Evolutionary conservation across 2,329 filamentous ascomycete genomes (phyloP), one percentile per base, ranked within the genome.

Genomic region (Stemphylium lycopersici): DNA sequence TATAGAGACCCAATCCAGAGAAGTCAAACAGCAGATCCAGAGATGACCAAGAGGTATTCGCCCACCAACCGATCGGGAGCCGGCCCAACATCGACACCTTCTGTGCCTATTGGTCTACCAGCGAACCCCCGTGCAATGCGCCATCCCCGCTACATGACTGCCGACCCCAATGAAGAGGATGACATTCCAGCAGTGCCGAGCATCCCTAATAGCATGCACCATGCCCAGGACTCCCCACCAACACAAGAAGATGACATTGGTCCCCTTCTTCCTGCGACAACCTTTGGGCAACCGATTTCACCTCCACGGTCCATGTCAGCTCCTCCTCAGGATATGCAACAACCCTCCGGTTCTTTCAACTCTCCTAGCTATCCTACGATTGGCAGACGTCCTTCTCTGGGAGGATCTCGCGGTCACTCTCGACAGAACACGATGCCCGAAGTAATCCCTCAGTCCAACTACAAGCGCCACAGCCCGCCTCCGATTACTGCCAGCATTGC

Each of bases 81-180:
- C 16, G 61, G 63, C 6, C 76, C 76, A 13, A 78, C 77, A 2
- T 77, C 79, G 2, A 81, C 81, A 1, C 79, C 83, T 12, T 81
- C 81, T 12, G 78, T 78, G 1, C 82, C 84, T 5, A 83, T 93
- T 46, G 93, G 92, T 0, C 83, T 96, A n/a, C 92, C 93, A 12
- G 91, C 92, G 2, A 97, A 93, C 0, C 93, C 93, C 26, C 88
- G 91, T 77, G 92, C 92, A 1, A 96, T 97, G 92, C 86, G 90
- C 16, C 86, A 96, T 70, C 84, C 85, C 1, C 86, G 90, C 38
- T 87, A 93, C 63, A 82, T 83, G 72, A 84, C 85, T 61, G 76
- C 81, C 2, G 83, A 87, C 53, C 78, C 81, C 37, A 78, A 77
- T 41, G 77, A 80, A 39, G 74, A 78, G 31, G 79, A 82, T 13